Evolutionary conservation across 164 flowering plant genomes (phyloP).

Genomic region (Stephania japonica): DNA sequence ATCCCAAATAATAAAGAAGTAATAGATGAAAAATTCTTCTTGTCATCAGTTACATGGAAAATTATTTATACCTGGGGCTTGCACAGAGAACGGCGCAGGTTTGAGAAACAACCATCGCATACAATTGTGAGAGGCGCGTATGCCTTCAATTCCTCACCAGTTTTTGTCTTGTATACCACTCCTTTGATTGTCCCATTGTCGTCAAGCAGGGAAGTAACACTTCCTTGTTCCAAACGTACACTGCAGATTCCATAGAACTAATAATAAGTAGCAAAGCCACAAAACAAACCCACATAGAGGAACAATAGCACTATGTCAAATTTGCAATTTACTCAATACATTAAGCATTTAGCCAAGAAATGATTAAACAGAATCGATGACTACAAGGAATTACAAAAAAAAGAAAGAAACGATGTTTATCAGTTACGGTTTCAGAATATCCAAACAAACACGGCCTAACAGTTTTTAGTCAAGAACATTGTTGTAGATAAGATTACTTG

Average conservation of each 20-base stretch:
- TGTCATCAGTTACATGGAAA: not conserved
- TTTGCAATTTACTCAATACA: not conserved
- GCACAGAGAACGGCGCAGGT: slow-evolving; percentile 83
- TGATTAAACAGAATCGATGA: no score
- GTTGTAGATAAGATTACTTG: no score
- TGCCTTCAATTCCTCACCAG: slow-evolving; percentile 54
- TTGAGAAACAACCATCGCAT: slow-evolving; percentile 95
- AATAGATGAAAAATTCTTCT: no score
- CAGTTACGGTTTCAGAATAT: no score
- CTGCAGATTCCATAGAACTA: slow-evolving; percentile 25
- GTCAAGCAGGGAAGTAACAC: slow-evolving; percentile 73
- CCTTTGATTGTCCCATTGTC: slow-evolving; percentile 77
- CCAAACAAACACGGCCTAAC: no score
- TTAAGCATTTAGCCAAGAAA: not conserved
- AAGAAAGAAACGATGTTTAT: no score
- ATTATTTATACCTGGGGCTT: slow-evolving; percentile 51
- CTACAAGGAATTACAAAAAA: no score
- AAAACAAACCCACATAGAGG: slow-evolving; percentile 4
- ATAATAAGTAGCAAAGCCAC: not conserved
- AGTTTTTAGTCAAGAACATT: no score
- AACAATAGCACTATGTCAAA: not conserved
- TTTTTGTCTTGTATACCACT: slow-evolving; percentile 59
- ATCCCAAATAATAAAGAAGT: no score
- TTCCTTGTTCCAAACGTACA: slow-evolving; percentile 70
- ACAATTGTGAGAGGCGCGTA: slow-evolving; percentile 85